These are phyloP conservation scores for Metroxylon sagu DNA, from an alignment of 176 grass and related monocot genomes.

Conservation along the genomic window DNA sequence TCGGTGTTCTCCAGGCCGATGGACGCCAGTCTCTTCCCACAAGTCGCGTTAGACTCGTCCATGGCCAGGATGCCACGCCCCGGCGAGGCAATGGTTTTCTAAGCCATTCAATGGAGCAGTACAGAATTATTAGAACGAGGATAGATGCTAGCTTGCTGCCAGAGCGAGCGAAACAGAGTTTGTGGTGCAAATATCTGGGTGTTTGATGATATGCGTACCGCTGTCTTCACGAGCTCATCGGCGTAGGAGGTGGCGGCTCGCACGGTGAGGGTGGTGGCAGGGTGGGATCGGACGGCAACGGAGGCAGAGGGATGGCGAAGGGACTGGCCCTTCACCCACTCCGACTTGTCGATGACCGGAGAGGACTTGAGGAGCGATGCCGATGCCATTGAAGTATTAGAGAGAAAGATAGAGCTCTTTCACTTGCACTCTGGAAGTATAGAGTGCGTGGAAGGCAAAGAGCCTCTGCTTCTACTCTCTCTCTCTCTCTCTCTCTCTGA, in stretches of 20 bases:
- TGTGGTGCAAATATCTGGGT: neutral
- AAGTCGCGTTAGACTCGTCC: neutral
- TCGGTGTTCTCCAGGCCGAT: neutral
- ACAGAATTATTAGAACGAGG: too few relatives aligned
- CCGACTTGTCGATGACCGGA: too few relatives aligned
- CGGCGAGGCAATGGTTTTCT: neutral
- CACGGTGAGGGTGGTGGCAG: too few relatives aligned
- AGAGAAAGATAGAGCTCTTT: neutral
- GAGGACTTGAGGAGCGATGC: neutral
- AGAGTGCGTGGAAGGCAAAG: too few relatives aligned
- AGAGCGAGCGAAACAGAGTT: neutral
- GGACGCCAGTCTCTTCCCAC: neutral
- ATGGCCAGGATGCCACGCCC: neutral
- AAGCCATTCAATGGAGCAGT: neutral
- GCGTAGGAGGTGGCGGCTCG: neutral
- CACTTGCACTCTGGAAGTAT: neutral
- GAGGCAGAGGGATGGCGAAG: too few relatives aligned
- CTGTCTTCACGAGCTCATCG: neutral
- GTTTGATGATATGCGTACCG: neutral
- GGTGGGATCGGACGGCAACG: too few relatives aligned
- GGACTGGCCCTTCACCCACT: too few relatives aligned
- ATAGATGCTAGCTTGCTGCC: too few relatives aligned
- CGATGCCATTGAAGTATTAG: neutral
- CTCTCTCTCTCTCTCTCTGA: too few relatives aligned
- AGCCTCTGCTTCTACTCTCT: too few relatives aligned